These are phyloP conservation scores for Nelumbo lutea DNA, from an alignment of 164 flowering plant species.

Conservation along the genomic window DNA sequence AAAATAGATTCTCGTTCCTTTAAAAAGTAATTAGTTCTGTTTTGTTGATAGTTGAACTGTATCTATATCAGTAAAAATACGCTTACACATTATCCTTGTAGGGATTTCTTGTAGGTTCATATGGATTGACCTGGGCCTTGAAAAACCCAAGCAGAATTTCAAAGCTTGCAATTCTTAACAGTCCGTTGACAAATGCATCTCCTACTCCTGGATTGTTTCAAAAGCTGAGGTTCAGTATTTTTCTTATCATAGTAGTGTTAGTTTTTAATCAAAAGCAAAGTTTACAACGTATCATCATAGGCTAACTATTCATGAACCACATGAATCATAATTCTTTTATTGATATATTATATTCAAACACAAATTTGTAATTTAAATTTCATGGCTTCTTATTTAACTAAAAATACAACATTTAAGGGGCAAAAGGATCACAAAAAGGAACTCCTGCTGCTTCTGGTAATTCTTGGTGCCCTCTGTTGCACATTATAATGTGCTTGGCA, in stretches of 20 bases:
- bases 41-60: not conserved
- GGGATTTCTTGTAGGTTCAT: constrained; percentile 98
- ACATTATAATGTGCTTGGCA: not conserved
- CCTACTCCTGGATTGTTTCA: constrained; percentile 86
- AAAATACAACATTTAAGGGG: not conserved
- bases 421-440: not conserved
- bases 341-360: not conserved
- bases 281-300: not conserved
- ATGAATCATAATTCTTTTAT: not conserved
- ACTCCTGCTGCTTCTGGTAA: not conserved
- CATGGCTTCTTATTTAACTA: not conserved
- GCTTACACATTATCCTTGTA: constrained; percentile 22
- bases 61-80: constrained; percentile 2
- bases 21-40: not conserved
- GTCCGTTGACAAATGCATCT: constrained; percentile 75
- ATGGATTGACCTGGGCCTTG: constrained; percentile 95
- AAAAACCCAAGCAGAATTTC: constrained; percentile 71
- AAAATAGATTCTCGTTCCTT: not conserved
- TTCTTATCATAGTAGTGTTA: not conserved
- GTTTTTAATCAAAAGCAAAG: not conserved
- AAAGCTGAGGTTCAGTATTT: constrained; percentile 60
- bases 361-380: not conserved
- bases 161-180: constrained; percentile 72
- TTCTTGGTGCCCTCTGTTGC: not conserved
- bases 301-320: not conserved